Conservation (phyloP, 495 filamentous ascomycete species). For the Neurospora cerealis region DNA sequence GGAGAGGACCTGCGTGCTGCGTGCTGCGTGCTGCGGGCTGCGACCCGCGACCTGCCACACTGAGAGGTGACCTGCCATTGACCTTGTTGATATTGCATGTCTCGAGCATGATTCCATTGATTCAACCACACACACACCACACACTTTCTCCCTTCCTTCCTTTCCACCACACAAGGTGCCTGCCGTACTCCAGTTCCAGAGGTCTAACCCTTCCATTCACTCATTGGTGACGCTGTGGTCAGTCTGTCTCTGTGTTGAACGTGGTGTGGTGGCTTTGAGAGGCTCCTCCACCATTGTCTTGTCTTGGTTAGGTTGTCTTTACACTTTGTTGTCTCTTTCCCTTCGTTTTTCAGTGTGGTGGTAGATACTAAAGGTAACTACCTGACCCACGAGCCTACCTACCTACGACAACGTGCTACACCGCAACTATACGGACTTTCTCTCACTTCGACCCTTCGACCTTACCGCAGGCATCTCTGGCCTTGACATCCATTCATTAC, state of each 20-base stretch:
- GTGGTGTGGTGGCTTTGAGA: not conserved
- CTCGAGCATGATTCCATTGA: not conserved
- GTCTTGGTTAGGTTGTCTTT: slow-evolving; percentile 1
- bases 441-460: not conserved
- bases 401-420: not conserved
- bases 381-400: not conserved
- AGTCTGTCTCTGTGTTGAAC: not conserved
- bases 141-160: not conserved
- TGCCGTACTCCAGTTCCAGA: not conserved
- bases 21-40: not conserved
- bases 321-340: not conserved
- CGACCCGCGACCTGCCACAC: not conserved
- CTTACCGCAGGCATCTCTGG: not conserved
- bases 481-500: not conserved
- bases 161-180: not conserved
- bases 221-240: not conserved
- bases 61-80: not conserved
- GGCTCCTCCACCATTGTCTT: not conserved
- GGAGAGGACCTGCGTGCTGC: not conserved
- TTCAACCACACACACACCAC: not conserved
- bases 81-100: not conserved
- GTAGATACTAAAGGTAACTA: not conserved
- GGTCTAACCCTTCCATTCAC: not conserved
- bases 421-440: not conserved
- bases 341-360: not conserved